Base-by-base conservation (phyloP, 2,329 filamentous ascomycete species). In the Keithomyces neogunnii region DNA sequence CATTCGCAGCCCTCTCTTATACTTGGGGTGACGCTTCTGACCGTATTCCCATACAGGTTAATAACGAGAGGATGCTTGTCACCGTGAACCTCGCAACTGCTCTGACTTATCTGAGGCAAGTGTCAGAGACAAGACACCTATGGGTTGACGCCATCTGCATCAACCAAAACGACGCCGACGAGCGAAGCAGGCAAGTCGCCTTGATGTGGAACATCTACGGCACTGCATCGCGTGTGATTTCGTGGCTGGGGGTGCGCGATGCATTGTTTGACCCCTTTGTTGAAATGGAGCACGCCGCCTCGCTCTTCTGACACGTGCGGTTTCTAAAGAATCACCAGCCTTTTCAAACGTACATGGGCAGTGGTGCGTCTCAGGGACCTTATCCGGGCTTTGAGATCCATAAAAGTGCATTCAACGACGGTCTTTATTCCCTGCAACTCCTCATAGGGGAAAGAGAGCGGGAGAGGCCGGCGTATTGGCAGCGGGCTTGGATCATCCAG, bases 1-100 rank as follows among this genome's bases (percentile, higher is more conserved):
- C 80, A 36, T 36, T 9, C 11, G 33, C 3, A 36, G 33, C 8
- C 33, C 33, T 36, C 5, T 36, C 33, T 9, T 36, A 36, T 36
- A 11, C 33, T 36, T 36, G 4, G 33, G 33, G 33, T 4, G 5
- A 36, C 33, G 8, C 33, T 9, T 9, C 8, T 11, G 33, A 9
- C 33, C 8, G 8, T 8, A 36, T 8, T 11, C 8, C 8, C 33
- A 36, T 36, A 8, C 8, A 9, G 2, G 33, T 36, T 8, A 36
- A 36, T 11, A 9, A 36, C 33, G 33, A 8, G 33, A 36, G 33
- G 33, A 8, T 9, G 8, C 8, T 11, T 11, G 11, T 36, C 33
- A 36, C 33, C 33, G 11, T 8, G 11, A 36, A 36, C 11, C 33
- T 36, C 8, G 33, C 8, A 11, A 36, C 4, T 9, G 33, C 33